Base-by-base conservation (phyloP, 2,329 filamentous ascomycete species). In the Hymenoscyphus linearis region DNA sequence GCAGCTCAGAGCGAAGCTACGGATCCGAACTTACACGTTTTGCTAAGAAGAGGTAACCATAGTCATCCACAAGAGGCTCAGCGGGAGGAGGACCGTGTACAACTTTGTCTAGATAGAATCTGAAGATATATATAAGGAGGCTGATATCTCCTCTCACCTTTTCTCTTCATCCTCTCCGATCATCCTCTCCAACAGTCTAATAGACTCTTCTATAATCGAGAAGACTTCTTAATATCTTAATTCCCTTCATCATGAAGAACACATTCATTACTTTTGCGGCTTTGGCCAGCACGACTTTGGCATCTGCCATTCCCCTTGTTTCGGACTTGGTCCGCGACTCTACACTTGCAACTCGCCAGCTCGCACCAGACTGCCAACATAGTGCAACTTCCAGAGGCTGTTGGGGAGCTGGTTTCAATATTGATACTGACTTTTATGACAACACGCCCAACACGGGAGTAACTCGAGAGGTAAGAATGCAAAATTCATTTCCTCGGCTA, bases 381-480 rank as follows among this genome's bases (percentile, higher is more conserved):
- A 67, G 69, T 34, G 65, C 71, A 37, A 72, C 70, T 12, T 69
- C 70, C 27, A 60, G 72, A 63, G 57, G 50, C 26, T 73, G 72
- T 59, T 73, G 70, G 72, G 70, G 69, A 36, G 13, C 44, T 13
- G 57, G 70, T 35, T 72, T 70, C 53, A 70, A 66, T 14, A 70
- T 71, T 40, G 66, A 72, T 52, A 73, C 72, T 13, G 65, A 74
- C 58, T 70, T 62, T 57, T 70, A 73, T 58, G 55, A 60, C 14
- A 66, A 66, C 14, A 68, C 58, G 40, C 74, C 74, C 5, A 60
- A 69, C 18, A 76, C 74, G 22, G 73, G 73, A 18, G 71, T 74
- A 0, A 71, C 70, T 0, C 68, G 70, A 60, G 70, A 74, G 64
- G 71, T 70, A 64, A 44, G 54, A 53, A 7, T 34, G n/a, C 22